These are phyloP conservation scores for Ananas comosus DNA, from an alignment of 176 grass and related monocot genomes.

Conservation along the genomic window DNA sequence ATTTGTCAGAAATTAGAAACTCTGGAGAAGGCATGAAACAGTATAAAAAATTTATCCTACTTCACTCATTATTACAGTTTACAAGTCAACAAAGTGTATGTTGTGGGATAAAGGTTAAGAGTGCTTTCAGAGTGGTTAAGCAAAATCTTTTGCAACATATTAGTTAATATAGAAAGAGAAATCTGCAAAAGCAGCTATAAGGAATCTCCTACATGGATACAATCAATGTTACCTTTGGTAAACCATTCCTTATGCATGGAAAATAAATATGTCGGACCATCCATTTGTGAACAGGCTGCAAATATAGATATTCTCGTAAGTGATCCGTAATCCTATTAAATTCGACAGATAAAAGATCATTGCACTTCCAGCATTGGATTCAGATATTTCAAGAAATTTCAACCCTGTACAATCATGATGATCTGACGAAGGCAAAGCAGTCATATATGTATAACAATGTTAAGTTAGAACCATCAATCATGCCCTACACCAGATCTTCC, in stretches of 20 bases:
- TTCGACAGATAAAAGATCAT: background rate
- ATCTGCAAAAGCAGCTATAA: background rate
- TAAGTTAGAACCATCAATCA: too few relatives aligned
- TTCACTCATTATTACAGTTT: too few relatives aligned
- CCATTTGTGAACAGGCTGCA: slow-evolving; percentile 98
- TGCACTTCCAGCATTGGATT: too few relatives aligned
- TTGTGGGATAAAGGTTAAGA: background rate
- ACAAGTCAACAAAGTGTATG: too few relatives aligned
- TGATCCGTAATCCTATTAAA: background rate
- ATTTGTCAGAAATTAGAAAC: background rate
- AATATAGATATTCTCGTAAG: slow-evolving; percentile 32
- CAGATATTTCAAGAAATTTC: too few relatives aligned
- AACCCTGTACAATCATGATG: background rate
- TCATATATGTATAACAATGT: too few relatives aligned
- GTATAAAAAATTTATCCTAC: too few relatives aligned
- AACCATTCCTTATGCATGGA: slow-evolving; percentile 83
- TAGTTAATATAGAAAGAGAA: background rate
- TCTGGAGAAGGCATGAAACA: background rate
- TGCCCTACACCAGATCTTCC: too few relatives aligned
- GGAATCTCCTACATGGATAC: slow-evolving; percentile 5
- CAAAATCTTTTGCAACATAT: background rate
- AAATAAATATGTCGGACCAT: slow-evolving; percentile 87
- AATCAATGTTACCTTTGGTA: slow-evolving; percentile 57
- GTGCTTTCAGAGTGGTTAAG: background rate
- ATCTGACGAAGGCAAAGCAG: too few relatives aligned